Base-by-base conservation (phyloP, 306 rosid genomes). In the Lupinus albus region DNA sequence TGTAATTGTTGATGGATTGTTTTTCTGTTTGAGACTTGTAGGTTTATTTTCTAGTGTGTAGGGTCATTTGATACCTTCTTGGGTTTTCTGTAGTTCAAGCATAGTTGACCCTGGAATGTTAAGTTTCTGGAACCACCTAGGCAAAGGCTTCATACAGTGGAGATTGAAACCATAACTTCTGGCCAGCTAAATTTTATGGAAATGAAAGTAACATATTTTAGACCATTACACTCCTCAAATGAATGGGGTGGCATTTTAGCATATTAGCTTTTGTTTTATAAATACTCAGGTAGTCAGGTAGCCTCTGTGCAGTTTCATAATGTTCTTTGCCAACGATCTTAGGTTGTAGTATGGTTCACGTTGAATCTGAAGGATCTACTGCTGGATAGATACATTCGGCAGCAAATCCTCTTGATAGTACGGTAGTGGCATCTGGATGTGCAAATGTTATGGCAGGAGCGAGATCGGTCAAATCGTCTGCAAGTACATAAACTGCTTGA, bases 31-130 rank as follows among this genome's bases (percentile, higher is more conserved):
- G 56, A 55, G 61, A 55, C 66, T 14, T 51, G 72, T 64, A 76
- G 86, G 59, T 75, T 76, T 73, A 44, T 49, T 73, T 47, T 75
- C n/a, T 79, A 18, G 51, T 61, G 7, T 55, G 56, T 78, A 74
- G 79, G 67, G 70, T 46, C 14, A 62, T 51, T 62, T 68, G 54
- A 67, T 60, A 57, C 39, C 57, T 53, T 49, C 7, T 35, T 52
- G 65, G 68, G 48, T 49, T 38, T 67, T 20, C 42, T 12, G 51
- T 61, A n/a, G 67, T 68, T 62, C 66, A 70, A 54, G 38, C 68
- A 54, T 55, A 61, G 47, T 54, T 70, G 67, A 47, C 47, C 49
- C 33, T 54, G 78, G 61, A 59, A 66, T 41, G 53, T 33, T 7
- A 14, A 41, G 70, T 50, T 17, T 15, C 39, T 42, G 41, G 42